Evolutionary conservation across 495 filamentous ascomycete genomes (phyloP), one percentile per base, ranked within the genome.

Genomic region (Lophiostoma macrostomum): DNA sequence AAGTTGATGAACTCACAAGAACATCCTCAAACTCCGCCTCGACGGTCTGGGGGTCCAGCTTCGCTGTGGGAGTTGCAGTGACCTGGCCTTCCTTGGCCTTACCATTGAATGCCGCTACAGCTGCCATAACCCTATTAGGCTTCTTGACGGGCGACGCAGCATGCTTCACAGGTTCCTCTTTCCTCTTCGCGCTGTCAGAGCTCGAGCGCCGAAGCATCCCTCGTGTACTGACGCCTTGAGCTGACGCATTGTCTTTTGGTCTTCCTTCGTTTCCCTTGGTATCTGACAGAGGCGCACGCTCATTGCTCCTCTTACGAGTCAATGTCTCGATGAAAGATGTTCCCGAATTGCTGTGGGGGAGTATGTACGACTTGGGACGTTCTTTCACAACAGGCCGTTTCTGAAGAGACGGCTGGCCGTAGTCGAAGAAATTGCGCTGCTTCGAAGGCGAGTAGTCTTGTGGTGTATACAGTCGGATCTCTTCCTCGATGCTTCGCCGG

Each of bases 361-460:
- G 51, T 39, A 67, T 71, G 35, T 77, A 76, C 3, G 78, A 81
- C 54, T 80, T 82, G 10, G 81, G 81, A 27, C 81, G 50, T 25
- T 60, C 61, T 28, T 60, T 62, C 7, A 16, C 71, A 73, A 8
- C 46, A 28, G 34, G 41, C 30, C 69, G 60, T 62, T 66, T 71
- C 14, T 70, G 64, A 4, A 85, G 74, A 10, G 76, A 76, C 18
- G 82, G 82, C 54, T 78, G 75, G 18, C 77, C 70, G 50, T 73
- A 74, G 53, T 77, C 78, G 44, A 76, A 74, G 56, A 85, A 85
- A 56, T 84, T 81, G 16, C 81, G 74, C 64, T 85, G 84, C 56
- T 83, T 83, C 5, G 77, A 74, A 3, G 83, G 81, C 18, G 78
- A 78, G 56, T 86, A 83, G 0, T 78, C 73, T 55, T 71, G 71